phyloP scores from a whole-genome alignment of 495 filamentous ascomycete genomes.

The Penicillium coprophilum region DNA sequence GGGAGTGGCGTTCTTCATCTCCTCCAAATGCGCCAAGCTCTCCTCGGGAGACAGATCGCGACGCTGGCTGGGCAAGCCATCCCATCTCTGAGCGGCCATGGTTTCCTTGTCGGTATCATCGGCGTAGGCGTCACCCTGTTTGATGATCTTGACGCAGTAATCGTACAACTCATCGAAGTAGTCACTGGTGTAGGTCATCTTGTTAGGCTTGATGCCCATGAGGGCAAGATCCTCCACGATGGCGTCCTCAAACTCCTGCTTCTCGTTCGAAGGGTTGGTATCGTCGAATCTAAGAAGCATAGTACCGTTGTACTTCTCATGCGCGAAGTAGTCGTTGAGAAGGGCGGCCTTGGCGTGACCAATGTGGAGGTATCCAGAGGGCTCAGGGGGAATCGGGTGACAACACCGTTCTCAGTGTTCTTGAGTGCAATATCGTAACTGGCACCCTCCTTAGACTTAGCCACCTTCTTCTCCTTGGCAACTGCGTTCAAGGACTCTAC shows the following conservation, averaged over 20 bases:
- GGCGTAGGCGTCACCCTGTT: conserved; percentile 81
- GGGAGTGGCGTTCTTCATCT: conserved; percentile 80
- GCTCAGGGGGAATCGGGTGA: conserved; percentile 96
- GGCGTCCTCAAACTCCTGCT: conserved; percentile 85
- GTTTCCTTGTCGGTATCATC: conserved; percentile 86
- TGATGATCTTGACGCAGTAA: conserved; percentile 73
- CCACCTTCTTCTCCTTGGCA: conserved; percentile 63
- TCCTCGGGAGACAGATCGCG: conserved; percentile 78
- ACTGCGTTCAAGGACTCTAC: conserved; percentile 61
- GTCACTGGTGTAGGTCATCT: conserved; percentile 76
- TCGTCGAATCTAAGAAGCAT: conserved; percentile 81
- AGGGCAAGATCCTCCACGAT: conserved; percentile 83
- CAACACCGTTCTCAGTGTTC: conserved; percentile 86
- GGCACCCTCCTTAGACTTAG: conserved; percentile 76
- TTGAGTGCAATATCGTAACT: conserved; percentile 89
- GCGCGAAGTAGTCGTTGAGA: conserved; percentile 91
- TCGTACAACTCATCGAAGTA: conserved; percentile 89
- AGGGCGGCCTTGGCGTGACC: conserved; percentile 92
- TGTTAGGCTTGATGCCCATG: conserved; percentile 84
- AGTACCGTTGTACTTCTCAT: conserved; percentile 81
- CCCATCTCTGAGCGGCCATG: conserved; percentile 77
- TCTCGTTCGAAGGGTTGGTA: conserved; percentile 92
- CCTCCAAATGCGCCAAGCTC: conserved; percentile 75
- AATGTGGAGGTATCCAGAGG: conserved; percentile 92
- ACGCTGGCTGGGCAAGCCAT: conserved; percentile 70